phyloP scores from a whole-genome alignment of 495 filamentous ascomycete species.

The Podospora pseudocomata region DNA sequence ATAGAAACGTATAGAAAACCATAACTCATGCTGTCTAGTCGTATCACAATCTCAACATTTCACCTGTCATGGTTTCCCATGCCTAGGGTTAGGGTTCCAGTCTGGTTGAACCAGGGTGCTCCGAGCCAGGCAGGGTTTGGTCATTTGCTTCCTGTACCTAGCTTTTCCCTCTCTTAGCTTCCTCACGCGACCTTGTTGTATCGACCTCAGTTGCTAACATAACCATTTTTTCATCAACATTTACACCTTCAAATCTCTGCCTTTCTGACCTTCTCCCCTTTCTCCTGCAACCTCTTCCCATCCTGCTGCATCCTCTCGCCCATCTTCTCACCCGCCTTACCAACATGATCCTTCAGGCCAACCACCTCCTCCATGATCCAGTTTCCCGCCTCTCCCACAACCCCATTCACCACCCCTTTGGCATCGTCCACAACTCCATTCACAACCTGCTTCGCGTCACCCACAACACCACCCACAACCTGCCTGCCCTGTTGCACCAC shows the following conservation, averaged over 20 bases:
- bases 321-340: background rate
- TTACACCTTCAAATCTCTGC: background rate
- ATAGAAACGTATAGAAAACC: background rate
- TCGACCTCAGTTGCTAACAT: background rate
- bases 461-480: background rate
- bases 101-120: too few species aligned
- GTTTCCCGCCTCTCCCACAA: background rate
- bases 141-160: too few species aligned
- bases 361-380: background rate
- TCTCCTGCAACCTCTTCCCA: background rate
- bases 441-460: background rate
- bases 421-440: background rate
- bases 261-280: background rate
- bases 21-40: background rate
- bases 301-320: background rate
- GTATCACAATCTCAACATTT: background rate
- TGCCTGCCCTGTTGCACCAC: background rate
- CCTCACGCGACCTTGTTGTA: too few species aligned
- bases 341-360: background rate
- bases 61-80: too few species aligned
- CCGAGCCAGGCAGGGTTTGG: too few species aligned
- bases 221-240: background rate
- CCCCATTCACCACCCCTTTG: constrained; percentile 6
- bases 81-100: too few species aligned
- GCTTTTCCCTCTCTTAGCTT: too few species aligned